Base-by-base conservation (phyloP, 1,139 yeast genomes). In the Scheffersomyces insectosa region DNA sequence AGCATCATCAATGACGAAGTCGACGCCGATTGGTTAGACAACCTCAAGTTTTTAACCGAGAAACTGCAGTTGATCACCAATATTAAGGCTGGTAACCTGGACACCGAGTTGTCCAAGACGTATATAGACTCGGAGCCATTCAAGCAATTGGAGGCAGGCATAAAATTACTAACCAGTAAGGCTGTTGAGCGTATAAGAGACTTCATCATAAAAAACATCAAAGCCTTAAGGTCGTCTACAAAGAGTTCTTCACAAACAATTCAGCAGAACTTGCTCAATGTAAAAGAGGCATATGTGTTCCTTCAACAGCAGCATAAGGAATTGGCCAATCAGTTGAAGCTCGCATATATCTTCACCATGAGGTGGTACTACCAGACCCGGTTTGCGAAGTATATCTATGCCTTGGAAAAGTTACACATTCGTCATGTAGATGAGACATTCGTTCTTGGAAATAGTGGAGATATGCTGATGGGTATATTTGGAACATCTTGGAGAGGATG, bases 271-370 rank as follows among this genome's bases (percentile, higher is more conserved):
- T 64, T 93, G 42, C 62, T 88, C 5, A 70, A 73, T 29, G 81
- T 82, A 13, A 79, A 79, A 47, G 89, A 85, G 40, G 72, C 82
- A 1, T 87, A 68, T 54, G 66, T 66, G 3, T 90, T 87, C 50
- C 62, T 93, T 31, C 62, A 69, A 6, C 53, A 63, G 3, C 79
- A 80, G 40, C 80, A 87, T 47, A 73, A 77, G 4, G 75, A 81
- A n/a, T 66, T 93, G 42, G 91, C 96, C 0, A 60, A 69, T n/a
- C 96, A 89, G 54, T 72, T 93, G 36, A 77, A 82, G 46, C 77
- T 79, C 54, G 98, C 97, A 0, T 93, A 93, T 60, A 69, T 84
- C 10, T 84, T 82, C 57, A 91, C 98, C 2, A 90, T 91, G 89
- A 75, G 79, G 55, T 93, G 99, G 99, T 93, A 93, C 66, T 93